Percentiles rank a stretch among this genome's conserved stretches.
phyloP scores from a whole-genome alignment of 2,329 filamentous ascomycete species.

The Penicillium brevicompactum region DNA sequence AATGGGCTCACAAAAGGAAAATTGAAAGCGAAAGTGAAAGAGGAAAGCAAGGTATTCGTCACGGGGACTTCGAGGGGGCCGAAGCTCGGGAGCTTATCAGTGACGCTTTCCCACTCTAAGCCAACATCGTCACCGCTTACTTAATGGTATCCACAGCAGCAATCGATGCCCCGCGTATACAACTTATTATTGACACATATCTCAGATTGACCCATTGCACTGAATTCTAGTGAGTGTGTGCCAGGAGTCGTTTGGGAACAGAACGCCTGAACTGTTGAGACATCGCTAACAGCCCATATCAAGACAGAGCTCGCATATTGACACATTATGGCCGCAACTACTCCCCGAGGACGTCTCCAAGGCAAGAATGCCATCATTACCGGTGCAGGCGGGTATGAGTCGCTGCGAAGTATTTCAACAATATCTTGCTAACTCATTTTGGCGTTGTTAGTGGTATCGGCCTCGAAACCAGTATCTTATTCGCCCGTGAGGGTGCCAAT shows the following conservation, averaged over 20 bases:
- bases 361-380: constrained; percentile 77
- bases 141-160: constrained; percentile 10
- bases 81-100: constrained; percentile 7
- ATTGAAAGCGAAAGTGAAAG: background rate
- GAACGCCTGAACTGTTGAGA: background rate
- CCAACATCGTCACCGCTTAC: constrained; percentile 19
- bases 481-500: constrained; percentile 82
- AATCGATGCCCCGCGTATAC: constrained; percentile 19
- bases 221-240: constrained; percentile 1
- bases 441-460: constrained; percentile 70
- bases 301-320: constrained; percentile 5
- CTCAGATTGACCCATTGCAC: constrained; percentile 2
- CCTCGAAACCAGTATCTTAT: constrained; percentile 87
- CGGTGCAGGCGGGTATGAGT: constrained; percentile 74
- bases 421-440: background rate
- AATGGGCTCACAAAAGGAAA: background rate
- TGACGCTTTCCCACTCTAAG: constrained; percentile 6
- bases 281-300: constrained; percentile 5
- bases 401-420: background rate
- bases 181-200: constrained; percentile 1
- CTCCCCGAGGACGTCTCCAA: constrained; percentile 45
- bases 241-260: background rate
- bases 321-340: constrained; percentile 14
- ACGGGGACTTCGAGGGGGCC: background rate
- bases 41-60: background rate